Conservation (phyloP, 2,329 filamentous ascomycete genomes). For the Talaromyces sp. region DNA sequence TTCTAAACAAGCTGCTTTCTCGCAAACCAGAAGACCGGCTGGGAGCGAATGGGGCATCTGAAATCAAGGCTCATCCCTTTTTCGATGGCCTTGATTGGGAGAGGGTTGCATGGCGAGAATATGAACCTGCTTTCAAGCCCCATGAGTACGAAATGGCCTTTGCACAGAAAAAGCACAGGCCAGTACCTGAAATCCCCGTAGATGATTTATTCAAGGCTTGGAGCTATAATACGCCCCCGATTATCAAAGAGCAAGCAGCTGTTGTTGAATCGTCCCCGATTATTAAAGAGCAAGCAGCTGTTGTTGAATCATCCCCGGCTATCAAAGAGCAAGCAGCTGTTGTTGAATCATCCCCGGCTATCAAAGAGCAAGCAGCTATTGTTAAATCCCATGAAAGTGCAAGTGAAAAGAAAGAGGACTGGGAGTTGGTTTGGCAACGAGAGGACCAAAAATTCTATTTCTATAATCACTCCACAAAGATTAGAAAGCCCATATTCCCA, state of each 20-base stretch:
- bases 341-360: background rate
- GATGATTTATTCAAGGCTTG: background rate
- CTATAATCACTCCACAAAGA: constrained; percentile 6
- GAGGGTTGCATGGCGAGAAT: background rate
- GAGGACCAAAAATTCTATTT: constrained; percentile 1
- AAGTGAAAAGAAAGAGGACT: background rate
- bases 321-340: background rate
- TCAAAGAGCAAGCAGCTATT: background rate
- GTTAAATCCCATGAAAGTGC: background rate
- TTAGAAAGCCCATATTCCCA: background rate
- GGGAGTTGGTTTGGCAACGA: background rate
- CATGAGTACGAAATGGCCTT: background rate
- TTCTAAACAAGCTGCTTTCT: constrained; percentile 9
- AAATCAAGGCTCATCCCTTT: constrained; percentile 17
- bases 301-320: background rate
- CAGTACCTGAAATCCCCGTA: background rate
- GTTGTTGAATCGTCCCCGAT: background rate
- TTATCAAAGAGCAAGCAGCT: background rate
- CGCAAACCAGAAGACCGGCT: constrained; percentile 15
- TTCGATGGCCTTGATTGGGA: constrained; percentile 16
- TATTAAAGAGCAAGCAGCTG: background rate
- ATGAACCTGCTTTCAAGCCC: constrained; percentile 3
- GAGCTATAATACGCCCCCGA: background rate
- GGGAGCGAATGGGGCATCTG: constrained; percentile 12
- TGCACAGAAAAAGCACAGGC: background rate